Percentiles rank a stretch among this genome's conserved stretches.
phyloP scores from a whole-genome alignment of 2,329 filamentous ascomycete genomes.

The Trichoderma aggressivum region DNA sequence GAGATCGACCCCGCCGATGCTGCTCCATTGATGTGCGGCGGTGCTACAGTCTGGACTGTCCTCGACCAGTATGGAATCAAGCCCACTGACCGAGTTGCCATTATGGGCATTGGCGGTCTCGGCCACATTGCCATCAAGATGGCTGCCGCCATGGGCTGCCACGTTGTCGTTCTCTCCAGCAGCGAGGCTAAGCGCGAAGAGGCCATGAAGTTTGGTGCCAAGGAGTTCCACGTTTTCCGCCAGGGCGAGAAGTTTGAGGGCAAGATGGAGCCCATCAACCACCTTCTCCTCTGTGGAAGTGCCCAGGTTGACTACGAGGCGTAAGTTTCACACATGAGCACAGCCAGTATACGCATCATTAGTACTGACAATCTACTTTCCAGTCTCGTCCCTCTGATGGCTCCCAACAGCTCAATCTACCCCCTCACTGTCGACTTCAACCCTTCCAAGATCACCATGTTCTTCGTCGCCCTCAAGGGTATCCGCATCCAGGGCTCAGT shows the following conservation, averaged over 20 bases:
- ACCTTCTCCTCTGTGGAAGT: conserved; percentile 46
- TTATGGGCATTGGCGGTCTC: conserved; percentile 66
- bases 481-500: conserved; percentile 31
- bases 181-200: conserved; percentile 52
- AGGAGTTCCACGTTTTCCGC: conserved; percentile 42
- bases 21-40: conserved; percentile 68
- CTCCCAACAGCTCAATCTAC: conserved; percentile 19
- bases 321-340: background rate
- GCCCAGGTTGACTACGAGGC: background rate
- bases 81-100: conserved; percentile 64
- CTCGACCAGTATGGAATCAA: conserved; percentile 61
- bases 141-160: conserved; percentile 62
- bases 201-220: conserved; percentile 55
- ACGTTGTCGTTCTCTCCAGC: conserved; percentile 59
- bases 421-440: conserved; percentile 52
- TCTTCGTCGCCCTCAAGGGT: background rate
- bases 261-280: conserved; percentile 57
- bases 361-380: background rate
- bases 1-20: conserved; percentile 39
- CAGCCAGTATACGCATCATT: background rate
- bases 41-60: conserved; percentile 66
- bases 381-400: background rate
- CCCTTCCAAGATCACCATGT: conserved; percentile 43
- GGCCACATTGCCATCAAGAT: conserved; percentile 68
- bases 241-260: conserved; percentile 50